Conservation (phyloP, 345 rosid species). For the Eutrema heterophyllum region DNA sequence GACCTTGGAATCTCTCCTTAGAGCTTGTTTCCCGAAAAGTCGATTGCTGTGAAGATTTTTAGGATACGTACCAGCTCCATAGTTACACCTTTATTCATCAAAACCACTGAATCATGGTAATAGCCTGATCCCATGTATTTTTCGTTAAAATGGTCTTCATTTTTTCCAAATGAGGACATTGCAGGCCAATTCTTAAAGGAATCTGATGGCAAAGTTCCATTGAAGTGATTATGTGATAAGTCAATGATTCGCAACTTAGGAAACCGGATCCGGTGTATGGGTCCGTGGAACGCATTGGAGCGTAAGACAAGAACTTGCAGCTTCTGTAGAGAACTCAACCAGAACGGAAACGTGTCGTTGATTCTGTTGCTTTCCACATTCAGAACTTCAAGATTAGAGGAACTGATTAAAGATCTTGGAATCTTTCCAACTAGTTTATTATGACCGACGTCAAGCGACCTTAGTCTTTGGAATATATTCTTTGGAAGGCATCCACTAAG, state of each 20-base stretch:
- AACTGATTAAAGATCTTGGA: conserved; percentile 29
- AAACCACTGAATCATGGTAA: not conserved
- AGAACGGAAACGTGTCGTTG: conserved; percentile 34
- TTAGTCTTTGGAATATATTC: not conserved
- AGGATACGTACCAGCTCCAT: not conserved
- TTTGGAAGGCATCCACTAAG: conserved; percentile 1
- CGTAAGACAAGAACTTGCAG: conserved; percentile 38
- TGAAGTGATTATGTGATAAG: conserved; percentile 31
- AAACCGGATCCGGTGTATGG: not conserved
- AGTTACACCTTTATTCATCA: not conserved
- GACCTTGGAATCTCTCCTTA: not conserved
- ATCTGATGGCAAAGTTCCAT: not conserved
- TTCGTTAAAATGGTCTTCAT: not conserved
- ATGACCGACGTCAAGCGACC: not conserved
- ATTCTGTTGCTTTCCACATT: conserved; percentile 35
- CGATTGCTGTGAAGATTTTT: not conserved
- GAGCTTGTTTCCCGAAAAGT: not conserved
- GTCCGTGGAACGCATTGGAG: conserved; percentile 33
- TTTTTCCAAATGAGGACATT: not conserved
- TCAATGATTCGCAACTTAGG: conserved; percentile 39
- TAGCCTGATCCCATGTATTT: not conserved
- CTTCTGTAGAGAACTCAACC: conserved; percentile 13
- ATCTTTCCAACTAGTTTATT: conserved; percentile 27
- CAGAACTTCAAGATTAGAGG: conserved; percentile 31
- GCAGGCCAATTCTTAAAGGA: not conserved